These are phyloP conservation scores for Ulota crispa DNA, from an alignment of 225 moss, liverwort and hornwort species.

Conservation along the genomic window DNA sequence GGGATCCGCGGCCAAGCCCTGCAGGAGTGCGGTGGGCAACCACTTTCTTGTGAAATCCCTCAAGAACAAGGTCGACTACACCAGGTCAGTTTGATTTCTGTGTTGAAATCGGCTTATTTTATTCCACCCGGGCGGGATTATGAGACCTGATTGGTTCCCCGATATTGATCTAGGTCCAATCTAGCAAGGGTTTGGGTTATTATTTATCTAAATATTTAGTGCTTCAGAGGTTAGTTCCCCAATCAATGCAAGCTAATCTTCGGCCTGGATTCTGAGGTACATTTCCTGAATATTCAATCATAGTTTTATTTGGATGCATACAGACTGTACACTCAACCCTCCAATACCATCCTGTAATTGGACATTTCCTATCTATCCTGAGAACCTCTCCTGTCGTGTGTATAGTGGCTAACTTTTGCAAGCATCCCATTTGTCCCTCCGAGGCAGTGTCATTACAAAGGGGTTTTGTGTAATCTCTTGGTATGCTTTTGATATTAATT, in stretches of 20 bases:
- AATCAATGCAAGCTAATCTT: background rate
- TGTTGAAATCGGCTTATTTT: background rate
- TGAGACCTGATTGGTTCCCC: background rate
- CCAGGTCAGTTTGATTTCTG: constrained; percentile 24
- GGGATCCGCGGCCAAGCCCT: constrained; percentile 37
- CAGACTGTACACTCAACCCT: background rate
- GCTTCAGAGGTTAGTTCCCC: no score
- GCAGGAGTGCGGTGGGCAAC: constrained; percentile 39
- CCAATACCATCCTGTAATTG: background rate
- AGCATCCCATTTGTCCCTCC: background rate
- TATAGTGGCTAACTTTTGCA: background rate
- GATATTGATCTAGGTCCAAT: background rate
- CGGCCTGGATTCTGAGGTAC: background rate
- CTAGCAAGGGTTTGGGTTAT: background rate
- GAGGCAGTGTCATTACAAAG: background rate
- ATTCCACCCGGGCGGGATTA: background rate
- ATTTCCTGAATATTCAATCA: background rate
- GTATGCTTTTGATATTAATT: background rate
- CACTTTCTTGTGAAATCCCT: constrained; percentile 44
- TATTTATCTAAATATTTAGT: background rate
- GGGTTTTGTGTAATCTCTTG: background rate
- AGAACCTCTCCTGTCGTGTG: background rate
- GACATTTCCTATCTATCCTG: background rate
- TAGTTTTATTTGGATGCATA: background rate
- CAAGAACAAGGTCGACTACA: constrained; percentile 56